A percentile compares a stretch with the other conserved stretches of the same genome.
Conservation (phyloP, 768 basidiomycete genomes). For the Paxillus ammoniavirescens region DNA sequence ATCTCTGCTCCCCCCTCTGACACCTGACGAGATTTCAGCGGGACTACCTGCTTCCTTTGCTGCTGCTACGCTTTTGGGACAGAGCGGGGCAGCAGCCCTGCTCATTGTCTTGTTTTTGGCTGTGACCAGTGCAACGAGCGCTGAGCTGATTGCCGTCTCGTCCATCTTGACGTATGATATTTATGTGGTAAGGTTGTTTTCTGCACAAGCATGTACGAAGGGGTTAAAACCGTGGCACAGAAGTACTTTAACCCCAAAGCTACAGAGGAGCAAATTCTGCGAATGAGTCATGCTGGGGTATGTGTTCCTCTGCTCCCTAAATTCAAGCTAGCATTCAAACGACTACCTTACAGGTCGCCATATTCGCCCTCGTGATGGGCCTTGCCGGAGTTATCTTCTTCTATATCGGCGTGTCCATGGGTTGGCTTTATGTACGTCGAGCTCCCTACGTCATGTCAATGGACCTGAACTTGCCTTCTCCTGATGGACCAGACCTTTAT, state of each 20-base stretch:
- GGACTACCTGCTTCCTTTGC: slow-evolving; percentile 86
- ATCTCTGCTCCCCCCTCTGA: slow-evolving; percentile 42
- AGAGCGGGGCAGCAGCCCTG: slow-evolving; percentile 75
- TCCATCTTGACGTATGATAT: slow-evolving; percentile 82
- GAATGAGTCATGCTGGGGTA: slow-evolving; percentile 67
- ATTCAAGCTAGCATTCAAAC: not conserved
- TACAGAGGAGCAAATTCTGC: slow-evolving; percentile 68
- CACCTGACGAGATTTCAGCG: slow-evolving; percentile 72
- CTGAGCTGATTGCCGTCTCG: slow-evolving; percentile 91
- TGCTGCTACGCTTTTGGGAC: slow-evolving; percentile 76
- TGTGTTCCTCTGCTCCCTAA: slow-evolving; percentile 8
- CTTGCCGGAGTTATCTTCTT: slow-evolving; percentile 83
- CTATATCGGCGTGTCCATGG: slow-evolving; percentile 90
- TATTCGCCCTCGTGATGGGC: slow-evolving; percentile 77
- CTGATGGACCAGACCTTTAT: slow-evolving; percentile 65
- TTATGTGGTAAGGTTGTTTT: slow-evolving; percentile 53
- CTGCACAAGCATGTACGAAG: not conserved
- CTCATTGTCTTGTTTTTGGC: slow-evolving; percentile 84
- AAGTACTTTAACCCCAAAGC: slow-evolving; percentile 82
- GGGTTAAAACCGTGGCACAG: slow-evolving; percentile 28
- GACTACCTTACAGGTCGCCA: slow-evolving; percentile 45
- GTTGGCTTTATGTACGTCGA: slow-evolving; percentile 80
- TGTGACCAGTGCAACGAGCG: slow-evolving; percentile 81
- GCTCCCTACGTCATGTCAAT: not conserved
- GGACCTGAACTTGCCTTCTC: not conserved